Percentiles rank a stretch among this genome's conserved stretches.
These are phyloP conservation scores for Cetradonia linearis DNA, from an alignment of 495 filamentous ascomycete species.

Conservation along the genomic window DNA sequence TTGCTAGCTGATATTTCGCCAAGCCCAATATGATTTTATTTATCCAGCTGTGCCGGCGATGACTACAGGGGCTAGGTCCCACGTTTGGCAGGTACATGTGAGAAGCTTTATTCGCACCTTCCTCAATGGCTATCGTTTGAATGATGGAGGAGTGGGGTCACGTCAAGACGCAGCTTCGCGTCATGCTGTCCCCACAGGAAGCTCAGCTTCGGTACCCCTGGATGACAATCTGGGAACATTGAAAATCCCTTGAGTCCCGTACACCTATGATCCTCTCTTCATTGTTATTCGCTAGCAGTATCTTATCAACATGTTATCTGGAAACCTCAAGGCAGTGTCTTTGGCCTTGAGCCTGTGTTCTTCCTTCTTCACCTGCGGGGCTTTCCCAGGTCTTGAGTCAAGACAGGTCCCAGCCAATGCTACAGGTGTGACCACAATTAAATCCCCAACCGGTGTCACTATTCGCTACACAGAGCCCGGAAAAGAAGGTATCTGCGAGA, in stretches of 20 bases:
- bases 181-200: conserved; percentile 1
- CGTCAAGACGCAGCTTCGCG: neutral
- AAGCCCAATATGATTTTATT: neutral
- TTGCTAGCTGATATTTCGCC: neutral
- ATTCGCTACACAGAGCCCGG: conserved; percentile 47
- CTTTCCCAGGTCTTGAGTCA: conserved; percentile 23
- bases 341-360: conserved; percentile 27
- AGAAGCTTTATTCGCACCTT: neutral
- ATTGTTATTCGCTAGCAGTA: neutral
- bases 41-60: neutral
- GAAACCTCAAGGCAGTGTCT: conserved; percentile 22
- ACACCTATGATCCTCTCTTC: neutral
- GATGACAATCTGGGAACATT: neutral
- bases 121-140: neutral
- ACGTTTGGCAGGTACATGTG: neutral
- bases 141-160: neutral
- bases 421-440: conserved; percentile 46
- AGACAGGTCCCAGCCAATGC: conserved; percentile 41
- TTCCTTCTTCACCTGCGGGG: neutral
- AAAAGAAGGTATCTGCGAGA: conserved; percentile 53
- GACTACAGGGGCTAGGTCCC: neutral
- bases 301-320: conserved; percentile 27
- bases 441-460: conserved; percentile 44
- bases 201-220: neutral
- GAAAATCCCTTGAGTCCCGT: neutral